Base-by-base conservation (phyloP, 2,329 filamentous ascomycete genomes). In the Fonsecaea pedrosoi region DNA sequence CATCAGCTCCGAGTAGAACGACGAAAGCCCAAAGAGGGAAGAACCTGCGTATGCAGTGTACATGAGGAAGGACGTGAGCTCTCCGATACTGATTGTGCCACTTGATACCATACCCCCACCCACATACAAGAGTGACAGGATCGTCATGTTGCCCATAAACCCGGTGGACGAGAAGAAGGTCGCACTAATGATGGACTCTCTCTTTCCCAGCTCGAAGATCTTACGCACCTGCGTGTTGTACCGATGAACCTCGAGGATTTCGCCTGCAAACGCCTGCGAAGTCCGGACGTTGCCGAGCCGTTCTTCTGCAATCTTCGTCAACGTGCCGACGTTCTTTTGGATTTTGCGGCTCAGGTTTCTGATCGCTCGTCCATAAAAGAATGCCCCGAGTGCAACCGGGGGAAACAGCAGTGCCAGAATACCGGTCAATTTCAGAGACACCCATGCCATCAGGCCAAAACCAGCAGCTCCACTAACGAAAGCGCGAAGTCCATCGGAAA, bases 1-100 rank as follows among this genome's bases (percentile, higher is more conserved):
- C 95, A 99, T 99, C 69, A 99, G 85, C 77, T 99, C 95, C 0
- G 94, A 97, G 79, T 97, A 99, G 81, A 99, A 99, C 64, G 92
- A 92, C 3, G 93, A 97, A 1, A 99, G 83, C 3, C 95, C 95
- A 73, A 98, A 97, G 70, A 99, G 86, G 79, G 92, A 96, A 57
- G 92, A 95, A 18, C 88, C 88, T 61, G 88, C 88, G 73, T 90
- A 98, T 3, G 92, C 94, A 2, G 94, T 96, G 79, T 98, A 99
- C 94, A 99, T 98, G 82, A 99, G 86, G 80, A 99, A 99, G 0
- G 93, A 96, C 0, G 95, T 96, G 53, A 99, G 81, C 71, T 99
- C 94, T 73, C 95, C 95, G 56, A 98, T 89, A 7, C 88, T 92
- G 82, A 99, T 95, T 50, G 89, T 84, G 1, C 95, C 95, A 10